Evolutionary conservation across 2,329 filamentous ascomycete species (phyloP), one percentile per base, ranked within the genome.

Genomic region (Chalaropsis ovoidea): DNA sequence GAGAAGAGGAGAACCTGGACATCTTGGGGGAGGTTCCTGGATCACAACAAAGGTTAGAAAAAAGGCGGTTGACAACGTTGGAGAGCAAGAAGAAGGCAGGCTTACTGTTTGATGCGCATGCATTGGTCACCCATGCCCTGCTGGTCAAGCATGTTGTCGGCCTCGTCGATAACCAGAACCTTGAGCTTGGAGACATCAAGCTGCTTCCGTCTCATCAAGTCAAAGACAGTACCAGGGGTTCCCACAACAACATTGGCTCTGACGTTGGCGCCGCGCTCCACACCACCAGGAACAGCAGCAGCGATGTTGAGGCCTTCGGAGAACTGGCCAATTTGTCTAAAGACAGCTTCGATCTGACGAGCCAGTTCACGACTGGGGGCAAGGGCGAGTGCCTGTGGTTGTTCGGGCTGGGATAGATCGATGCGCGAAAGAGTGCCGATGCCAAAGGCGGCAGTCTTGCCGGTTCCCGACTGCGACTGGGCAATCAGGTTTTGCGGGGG

Each of bases 391-490:
- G 91, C 91, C 77, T 99, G 94, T 1, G 93, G 92, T 69, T 83
- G 80, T 35, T 84, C 77, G 22, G 86, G 81, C 69, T 83, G 81
- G 63, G 73, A 79, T 67, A 92, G 82, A 72, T 99, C 90, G 73
- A 97, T 77, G 69, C 94, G 90, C 67, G 89, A 89, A 49, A 99
- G 82, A 68, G 95, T 88, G 68, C 95, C 95, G 68, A 96, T 86
- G 58, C 94, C 89, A 75, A 99, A 99, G 24, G 94, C 94, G 22
- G 92, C 94, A 0, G 94, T 99, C 80, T 99, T 99, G 73, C 94
- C 94, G 22, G 94, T 99, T 71, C 94, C 94, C 1, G 94, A 99
- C 76, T 99, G 94, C n/a, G 94, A 99, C 77, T 99, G 94, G 2
- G 92, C 94, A 73, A 99, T 93, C 82, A 99, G 88, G 76, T 97